These are phyloP conservation scores for Termitomyces sp. DNA, from an alignment of 768 basidiomycete species.

Conservation along the genomic window DNA sequence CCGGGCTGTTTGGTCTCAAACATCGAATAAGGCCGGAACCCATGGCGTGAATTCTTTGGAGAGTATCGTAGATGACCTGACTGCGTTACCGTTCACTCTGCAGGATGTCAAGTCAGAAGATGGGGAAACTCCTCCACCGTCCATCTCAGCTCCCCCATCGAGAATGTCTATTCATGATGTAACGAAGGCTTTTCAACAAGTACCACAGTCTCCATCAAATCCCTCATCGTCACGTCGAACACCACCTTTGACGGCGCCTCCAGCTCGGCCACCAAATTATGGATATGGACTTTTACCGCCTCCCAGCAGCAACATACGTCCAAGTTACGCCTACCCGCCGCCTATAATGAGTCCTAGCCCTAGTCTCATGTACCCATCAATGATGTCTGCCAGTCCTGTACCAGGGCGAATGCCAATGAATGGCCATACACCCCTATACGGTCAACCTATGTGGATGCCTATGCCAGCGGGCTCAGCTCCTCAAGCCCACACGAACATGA, in stretches of 20 bases:
- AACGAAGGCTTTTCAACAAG: slow-evolving; percentile 83
- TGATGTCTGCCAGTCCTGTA: slow-evolving; percentile 58
- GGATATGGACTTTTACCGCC: slow-evolving; percentile 38
- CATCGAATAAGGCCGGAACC: slow-evolving; percentile 62
- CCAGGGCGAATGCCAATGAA: slow-evolving; percentile 58
- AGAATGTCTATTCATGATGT: slow-evolving; percentile 82
- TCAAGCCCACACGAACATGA: slow-evolving; percentile 45
- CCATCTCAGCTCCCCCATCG: slow-evolving; percentile 50
- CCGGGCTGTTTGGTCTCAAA: slow-evolving; percentile 81
- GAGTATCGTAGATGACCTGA: slow-evolving; percentile 79
- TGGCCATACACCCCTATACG: slow-evolving; percentile 56
- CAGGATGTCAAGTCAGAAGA: slow-evolving; percentile 87
- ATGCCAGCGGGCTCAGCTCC: slow-evolving; percentile 38
- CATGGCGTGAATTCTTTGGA: slow-evolving; percentile 77
- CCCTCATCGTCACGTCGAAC: slow-evolving; percentile 39
- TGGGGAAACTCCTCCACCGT: slow-evolving; percentile 72
- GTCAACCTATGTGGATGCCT: slow-evolving; percentile 64
- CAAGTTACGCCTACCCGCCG: slow-evolving; percentile 59
- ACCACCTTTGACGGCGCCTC: slow-evolving; percentile 45
- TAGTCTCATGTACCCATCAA: slow-evolving; percentile 58
- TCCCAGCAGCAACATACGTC: slow-evolving; percentile 47
- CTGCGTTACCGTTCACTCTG: slow-evolving; percentile 71
- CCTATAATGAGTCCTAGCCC: slow-evolving; percentile 71
- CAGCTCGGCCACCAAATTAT: slow-evolving; percentile 38
- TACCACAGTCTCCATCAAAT: slow-evolving; percentile 57